These are phyloP conservation scores for Nowakowskiella sp. DNA, from an alignment of 192 early-diverging fungal species.

Conservation along the genomic window DNA sequence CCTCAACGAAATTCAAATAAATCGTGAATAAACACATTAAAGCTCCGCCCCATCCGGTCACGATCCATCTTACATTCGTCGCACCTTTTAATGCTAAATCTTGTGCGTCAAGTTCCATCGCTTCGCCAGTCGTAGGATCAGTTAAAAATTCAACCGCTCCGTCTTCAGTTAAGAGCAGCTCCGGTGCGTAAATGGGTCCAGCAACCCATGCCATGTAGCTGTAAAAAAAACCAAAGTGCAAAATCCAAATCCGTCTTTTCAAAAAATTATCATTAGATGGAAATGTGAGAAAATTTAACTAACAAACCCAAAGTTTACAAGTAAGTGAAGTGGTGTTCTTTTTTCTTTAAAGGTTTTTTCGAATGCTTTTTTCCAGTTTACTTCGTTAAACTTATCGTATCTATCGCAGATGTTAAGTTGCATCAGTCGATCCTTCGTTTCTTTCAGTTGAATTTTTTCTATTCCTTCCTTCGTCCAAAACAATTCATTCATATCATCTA, in stretches of 20 bases:
- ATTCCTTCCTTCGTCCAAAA: conserved; percentile 71
- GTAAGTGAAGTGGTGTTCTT: conserved; percentile 72
- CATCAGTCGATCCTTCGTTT: conserved; percentile 56
- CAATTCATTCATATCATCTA: conserved; percentile 50
- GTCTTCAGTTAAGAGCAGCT: background rate
- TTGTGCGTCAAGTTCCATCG: background rate
- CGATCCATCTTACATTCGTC: background rate
- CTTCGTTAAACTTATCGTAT: conserved; percentile 51
- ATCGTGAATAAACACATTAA: conserved; percentile 44
- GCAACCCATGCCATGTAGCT: conserved; percentile 59
- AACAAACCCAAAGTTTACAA: conserved; percentile 62
- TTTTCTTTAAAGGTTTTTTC: conserved; percentile 78
- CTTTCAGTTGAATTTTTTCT: conserved; percentile 37
- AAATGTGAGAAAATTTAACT: background rate
- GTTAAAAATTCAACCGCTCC: background rate
- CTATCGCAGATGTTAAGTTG: conserved; percentile 51
- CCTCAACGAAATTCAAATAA: conserved; percentile 57
- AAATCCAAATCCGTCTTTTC: conserved; percentile 65
- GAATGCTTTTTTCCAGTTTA: conserved; percentile 65
- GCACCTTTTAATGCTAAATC: background rate
- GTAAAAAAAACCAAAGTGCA: conserved; percentile 70
- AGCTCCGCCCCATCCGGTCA: background rate
- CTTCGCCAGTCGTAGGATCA: background rate
- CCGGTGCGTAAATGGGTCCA: background rate
- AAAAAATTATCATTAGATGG: background rate